Evolutionary conservation across 345 rosid species (phyloP).

Genomic region (Hibiscus mutabilis): DNA sequence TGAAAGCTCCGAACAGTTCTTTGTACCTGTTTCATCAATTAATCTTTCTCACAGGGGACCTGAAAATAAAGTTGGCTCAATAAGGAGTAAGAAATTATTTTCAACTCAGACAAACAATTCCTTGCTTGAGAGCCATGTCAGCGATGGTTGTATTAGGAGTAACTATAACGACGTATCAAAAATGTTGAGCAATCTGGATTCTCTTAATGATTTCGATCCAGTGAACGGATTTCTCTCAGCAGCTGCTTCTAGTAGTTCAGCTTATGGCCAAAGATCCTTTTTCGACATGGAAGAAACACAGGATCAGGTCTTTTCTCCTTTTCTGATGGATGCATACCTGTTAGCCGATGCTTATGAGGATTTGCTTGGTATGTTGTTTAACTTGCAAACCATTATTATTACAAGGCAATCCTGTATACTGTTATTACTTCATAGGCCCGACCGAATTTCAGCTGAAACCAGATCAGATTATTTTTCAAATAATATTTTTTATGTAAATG

Average conservation of each 20-base stretch:
- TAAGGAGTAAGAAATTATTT: slow-evolving; percentile 47
- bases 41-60: slow-evolving; percentile 47
- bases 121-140: slow-evolving; percentile 34
- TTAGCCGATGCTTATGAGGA: slow-evolving; percentile 79
- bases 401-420: neutral
- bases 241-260: slow-evolving; percentile 47
- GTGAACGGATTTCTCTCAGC: slow-evolving; percentile 68
- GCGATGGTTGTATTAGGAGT: slow-evolving; percentile 37
- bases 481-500: too few species aligned
- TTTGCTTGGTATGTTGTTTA: slow-evolving; percentile 64
- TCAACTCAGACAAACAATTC: slow-evolving; percentile 44
- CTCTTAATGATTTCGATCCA: slow-evolving; percentile 55
- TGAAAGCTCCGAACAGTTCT: slow-evolving; percentile 80
- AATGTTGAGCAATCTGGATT: slow-evolving; percentile 53
- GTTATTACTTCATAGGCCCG: too few species aligned
- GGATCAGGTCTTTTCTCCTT: slow-evolving; percentile 87
- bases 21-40: slow-evolving; percentile 58
- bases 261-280: slow-evolving; percentile 47
- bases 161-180: slow-evolving; percentile 56
- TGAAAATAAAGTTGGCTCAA: slow-evolving; percentile 44
- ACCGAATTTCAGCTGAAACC: too few species aligned
- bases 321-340: slow-evolving; percentile 69
- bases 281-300: slow-evolving; percentile 58
- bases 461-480: too few species aligned
- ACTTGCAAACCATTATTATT: neutral